Evolutionary conservation across 345 rosid species (phyloP).

Genomic region (Theobroma cacao): DNA sequence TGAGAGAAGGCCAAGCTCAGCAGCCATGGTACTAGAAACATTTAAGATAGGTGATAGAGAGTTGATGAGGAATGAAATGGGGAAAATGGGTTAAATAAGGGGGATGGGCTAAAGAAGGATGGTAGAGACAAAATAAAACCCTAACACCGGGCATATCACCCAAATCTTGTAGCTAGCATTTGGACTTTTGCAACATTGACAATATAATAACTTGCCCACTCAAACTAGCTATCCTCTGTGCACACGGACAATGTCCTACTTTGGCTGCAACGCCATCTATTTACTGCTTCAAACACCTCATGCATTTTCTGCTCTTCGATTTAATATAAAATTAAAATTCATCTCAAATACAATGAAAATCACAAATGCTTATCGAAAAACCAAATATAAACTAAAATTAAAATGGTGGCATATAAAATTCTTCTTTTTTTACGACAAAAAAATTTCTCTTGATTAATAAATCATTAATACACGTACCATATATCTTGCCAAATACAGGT

Average conservation of each 20-base stretch:
- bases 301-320: neutral
- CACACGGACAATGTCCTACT: conserved; percentile 27
- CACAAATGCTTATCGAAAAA: too few species aligned
- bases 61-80: conserved; percentile 27
- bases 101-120: conserved; percentile 23
- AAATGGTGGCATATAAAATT: too few species aligned
- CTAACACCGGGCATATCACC: conserved; percentile 33
- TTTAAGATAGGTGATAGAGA: conserved; percentile 24
- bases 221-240: conserved; percentile 12
- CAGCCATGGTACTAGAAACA: conserved; percentile 34
- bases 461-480: too few species aligned
- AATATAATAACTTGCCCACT: conserved; percentile 20
- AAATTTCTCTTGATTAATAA: too few species aligned
- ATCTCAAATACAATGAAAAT: too few species aligned
- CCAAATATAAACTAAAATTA: too few species aligned
- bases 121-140: conserved; percentile 35
- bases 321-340: neutral
- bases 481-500: too few species aligned
- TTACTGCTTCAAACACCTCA: conserved; percentile 7
- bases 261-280: conserved; percentile 42
- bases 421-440: too few species aligned
- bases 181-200: conserved; percentile 33
- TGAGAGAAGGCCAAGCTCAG: conserved; percentile 47
- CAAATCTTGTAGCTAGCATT: conserved; percentile 23
- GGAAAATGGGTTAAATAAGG: conserved; percentile 17